Evolutionary conservation across 1,284 basidiomycete genomes (phyloP).

Genomic region (Ganoderma lingzhi): DNA sequence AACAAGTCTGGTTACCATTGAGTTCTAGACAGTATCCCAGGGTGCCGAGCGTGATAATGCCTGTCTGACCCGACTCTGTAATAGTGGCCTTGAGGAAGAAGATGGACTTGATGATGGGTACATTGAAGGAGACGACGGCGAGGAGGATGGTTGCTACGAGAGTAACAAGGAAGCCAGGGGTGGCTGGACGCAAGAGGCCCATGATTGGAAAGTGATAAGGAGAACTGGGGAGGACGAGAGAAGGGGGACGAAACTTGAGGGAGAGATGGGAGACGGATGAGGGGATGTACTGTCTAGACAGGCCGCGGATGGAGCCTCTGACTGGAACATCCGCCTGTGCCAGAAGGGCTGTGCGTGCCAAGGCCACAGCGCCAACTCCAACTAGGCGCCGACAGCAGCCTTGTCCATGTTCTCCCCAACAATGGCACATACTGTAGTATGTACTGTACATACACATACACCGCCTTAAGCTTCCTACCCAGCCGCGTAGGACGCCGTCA

Average conservation of each 20-base stretch:
- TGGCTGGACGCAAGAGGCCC: conserved; percentile 76
- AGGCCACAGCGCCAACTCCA: not conserved
- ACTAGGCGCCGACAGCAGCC: too few species aligned
- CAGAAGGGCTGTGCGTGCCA: not conserved
- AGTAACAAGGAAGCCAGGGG: conserved; percentile 85
- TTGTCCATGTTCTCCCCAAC: not conserved
- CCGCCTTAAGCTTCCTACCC: not conserved
- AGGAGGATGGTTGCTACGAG: conserved; percentile 78
- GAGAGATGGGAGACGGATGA: conserved; percentile 16
- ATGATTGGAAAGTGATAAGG: conserved; percentile 43
- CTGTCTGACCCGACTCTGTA: conserved; percentile 54
- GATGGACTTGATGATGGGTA: conserved; percentile 84
- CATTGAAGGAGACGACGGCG: conserved; percentile 86
- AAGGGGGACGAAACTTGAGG: conserved; percentile 4
- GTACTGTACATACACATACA: not conserved
- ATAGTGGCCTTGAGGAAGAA: conserved; percentile 86
- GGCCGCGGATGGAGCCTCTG: not conserved
- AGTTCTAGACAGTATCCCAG: conserved; percentile 83
- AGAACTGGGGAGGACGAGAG: conserved; percentile 12
- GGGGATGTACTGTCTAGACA: not conserved
- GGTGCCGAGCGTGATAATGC: conserved; percentile 82
- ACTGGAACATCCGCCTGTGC: not conserved
- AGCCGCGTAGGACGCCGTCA: not conserved
- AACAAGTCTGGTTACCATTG: conserved; percentile 69
- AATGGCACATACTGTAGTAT: too few species aligned